Evolutionary conservation across 169 alveolate genomes (phyloP), one percentile per base, ranked within the genome.

Genomic region (Theileria parva): DNA sequence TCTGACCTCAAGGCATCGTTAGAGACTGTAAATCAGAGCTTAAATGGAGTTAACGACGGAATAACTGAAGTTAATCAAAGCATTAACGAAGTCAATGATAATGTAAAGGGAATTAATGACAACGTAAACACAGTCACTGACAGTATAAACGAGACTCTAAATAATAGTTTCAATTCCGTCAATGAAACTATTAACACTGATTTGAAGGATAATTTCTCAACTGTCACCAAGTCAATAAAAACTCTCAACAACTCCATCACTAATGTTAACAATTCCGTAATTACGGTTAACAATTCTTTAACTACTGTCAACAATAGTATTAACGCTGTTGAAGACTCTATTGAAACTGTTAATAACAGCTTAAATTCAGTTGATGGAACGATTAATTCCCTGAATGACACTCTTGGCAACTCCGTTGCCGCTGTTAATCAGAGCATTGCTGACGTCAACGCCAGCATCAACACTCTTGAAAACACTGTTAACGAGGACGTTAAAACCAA

Each of bases 151-250:
- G 79, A 39, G 37, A 21, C 57, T 12, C 50, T 78, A 6, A 67
- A 78, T 48, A 28, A 34, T 25, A 64, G 67, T 17, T 53, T 53
- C 11, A 30, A 50, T 5, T 67, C 39, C 28, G 77, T 69, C 57
- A 65, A 66, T 23, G 70, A 59, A 8, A 69, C 23, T 44, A 48
- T 65, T 65, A 68, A 55, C 30, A 23, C 21, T n/a, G 37, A 75
- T 28, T 37, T 77, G 23, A n/a, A 66, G 51, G 67, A 66, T 27
- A 77, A 67, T n/a, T 53, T 77, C 19, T 44, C 53, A 4, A 44
- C 53, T 44, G 53, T 44, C 17, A 44, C 53, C 48, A 32, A 60
- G 48, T 60, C 48, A 8, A 11, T 30, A 60, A 60, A 60, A 30
- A 3, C 51, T 60, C 17, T 60, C 53, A 44, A 44, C 53, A 44